phyloP scores from a whole-genome alignment of 108 stramenopile species.

The Cyclotella cryptica region DNA sequence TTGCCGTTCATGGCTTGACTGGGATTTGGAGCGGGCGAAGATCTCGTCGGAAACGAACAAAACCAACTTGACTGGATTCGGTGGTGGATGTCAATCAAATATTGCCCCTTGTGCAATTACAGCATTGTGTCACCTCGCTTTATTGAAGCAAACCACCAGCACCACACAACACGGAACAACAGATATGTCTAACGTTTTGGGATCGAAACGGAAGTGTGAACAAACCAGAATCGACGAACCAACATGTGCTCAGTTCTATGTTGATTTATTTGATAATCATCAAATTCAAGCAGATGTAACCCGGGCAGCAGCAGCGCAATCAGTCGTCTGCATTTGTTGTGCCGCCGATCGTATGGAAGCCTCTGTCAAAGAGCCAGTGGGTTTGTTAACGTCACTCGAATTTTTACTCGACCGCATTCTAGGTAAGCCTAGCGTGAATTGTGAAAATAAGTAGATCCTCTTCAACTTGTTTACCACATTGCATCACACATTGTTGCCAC shows the following conservation, averaged over 20 bases:
- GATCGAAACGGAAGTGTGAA: slow-evolving; percentile 32
- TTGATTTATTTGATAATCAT: slow-evolving; percentile 67
- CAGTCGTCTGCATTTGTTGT: slow-evolving; percentile 80
- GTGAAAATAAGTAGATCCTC: background rate
- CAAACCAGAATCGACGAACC: slow-evolving; percentile 36
- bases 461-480: background rate
- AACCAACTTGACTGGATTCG: slow-evolving; percentile 59
- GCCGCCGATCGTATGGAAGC: slow-evolving; percentile 78
- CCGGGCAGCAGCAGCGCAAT: slow-evolving; percentile 86
- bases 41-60: slow-evolving; percentile 55
- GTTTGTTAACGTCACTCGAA: slow-evolving; percentile 76
- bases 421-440: slow-evolving; percentile 36
- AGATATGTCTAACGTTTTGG: slow-evolving; percentile 1
- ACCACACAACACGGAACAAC: slow-evolving; percentile 25
- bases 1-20: slow-evolving; percentile 79
- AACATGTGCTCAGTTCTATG: slow-evolving; percentile 73
- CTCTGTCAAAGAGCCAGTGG: slow-evolving; percentile 53
- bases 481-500: slow-evolving; percentile 5
- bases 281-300: slow-evolving; percentile 67
- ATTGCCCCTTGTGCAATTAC: slow-evolving; percentile 83
- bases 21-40: slow-evolving; percentile 81
- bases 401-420: slow-evolving; percentile 75
- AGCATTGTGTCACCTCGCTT: slow-evolving; percentile 76
- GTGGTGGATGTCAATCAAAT: slow-evolving; percentile 61
- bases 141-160: slow-evolving; percentile 78